A percentile compares a stretch with the other conserved stretches of the same genome.
Evolutionary conservation across 768 basidiomycete species (phyloP).

Genomic region (Boletus subparvulus): DNA sequence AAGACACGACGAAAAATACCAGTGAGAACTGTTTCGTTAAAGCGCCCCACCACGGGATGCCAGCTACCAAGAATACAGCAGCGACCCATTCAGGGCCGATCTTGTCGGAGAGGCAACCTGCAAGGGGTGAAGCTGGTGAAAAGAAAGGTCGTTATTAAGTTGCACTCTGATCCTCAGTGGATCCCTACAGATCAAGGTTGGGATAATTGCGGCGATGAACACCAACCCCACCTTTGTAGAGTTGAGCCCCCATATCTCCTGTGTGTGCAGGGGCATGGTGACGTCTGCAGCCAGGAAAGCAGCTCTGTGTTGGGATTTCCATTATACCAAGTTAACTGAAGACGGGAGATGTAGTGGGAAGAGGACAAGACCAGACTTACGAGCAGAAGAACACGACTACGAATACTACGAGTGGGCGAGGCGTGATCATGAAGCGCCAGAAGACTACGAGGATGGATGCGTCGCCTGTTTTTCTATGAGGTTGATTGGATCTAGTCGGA

Average conservation of each 20-base stretch:
- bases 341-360: neutral
- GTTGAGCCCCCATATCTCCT: neutral
- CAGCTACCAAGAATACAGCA: neutral
- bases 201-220: neutral
- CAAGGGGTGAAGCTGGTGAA: neutral
- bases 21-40: neutral
- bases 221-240: neutral
- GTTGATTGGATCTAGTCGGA: neutral
- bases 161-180: no score
- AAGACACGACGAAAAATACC: neutral
- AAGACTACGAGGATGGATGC: neutral
- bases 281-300: neutral
- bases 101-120: neutral
- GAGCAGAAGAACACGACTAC: neutral
- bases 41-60: neutral
- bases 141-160: neutral
- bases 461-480: neutral
- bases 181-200: neutral
- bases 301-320: neutral
- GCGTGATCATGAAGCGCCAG: neutral
- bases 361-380: neutral
- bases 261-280: neutral
- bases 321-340: neutral
- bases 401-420: neutral
- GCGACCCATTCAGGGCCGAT: neutral